A percentile compares a stretch with the other conserved stretches of the same genome.
Conservation (phyloP, 2,329 filamentous ascomycete genomes). For the Arthrobotrys conoides region DNA sequence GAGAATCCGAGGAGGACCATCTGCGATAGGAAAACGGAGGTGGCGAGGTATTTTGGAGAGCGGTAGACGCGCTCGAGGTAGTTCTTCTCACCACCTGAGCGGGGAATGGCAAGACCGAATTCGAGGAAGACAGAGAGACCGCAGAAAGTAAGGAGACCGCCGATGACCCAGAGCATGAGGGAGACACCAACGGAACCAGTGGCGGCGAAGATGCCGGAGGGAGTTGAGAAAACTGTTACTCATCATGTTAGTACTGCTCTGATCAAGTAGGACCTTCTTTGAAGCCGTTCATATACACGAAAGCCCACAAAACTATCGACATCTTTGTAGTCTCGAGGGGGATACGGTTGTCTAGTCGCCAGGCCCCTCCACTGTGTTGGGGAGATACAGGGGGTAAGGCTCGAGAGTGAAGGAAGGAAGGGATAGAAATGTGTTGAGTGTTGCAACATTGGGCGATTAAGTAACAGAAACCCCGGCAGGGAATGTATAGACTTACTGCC, state of each 20-base stretch:
- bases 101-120: slow-evolving; percentile 75
- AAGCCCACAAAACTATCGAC: not conserved
- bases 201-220: slow-evolving; percentile 72
- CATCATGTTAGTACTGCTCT: slow-evolving; percentile 8
- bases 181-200: slow-evolving; percentile 73
- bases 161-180: slow-evolving; percentile 72
- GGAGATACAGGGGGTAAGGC: not conserved
- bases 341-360: no score
- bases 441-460: slow-evolving; percentile 20
- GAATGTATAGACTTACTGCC: slow-evolving; percentile 69
- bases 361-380: no score
- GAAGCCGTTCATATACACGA: not conserved
- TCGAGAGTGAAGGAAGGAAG: not conserved
- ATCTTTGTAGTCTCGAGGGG: slow-evolving; percentile 1
- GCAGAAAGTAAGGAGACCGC: slow-evolving; percentile 72
- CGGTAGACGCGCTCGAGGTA: slow-evolving; percentile 77
- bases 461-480: slow-evolving; percentile 6
- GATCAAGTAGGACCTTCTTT: no score
- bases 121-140: slow-evolving; percentile 76
- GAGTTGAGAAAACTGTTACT: slow-evolving; percentile 71
- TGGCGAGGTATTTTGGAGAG: slow-evolving; percentile 73
- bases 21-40: slow-evolving; percentile 74
- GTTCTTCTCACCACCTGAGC: slow-evolving; percentile 77
- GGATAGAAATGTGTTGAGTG: slow-evolving; percentile 20
- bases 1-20: slow-evolving; percentile 76